Evolutionary conservation across 2,329 filamentous ascomycete genomes (phyloP), one percentile per base, ranked within the genome.

Genomic region (Leptographium flavum): DNA sequence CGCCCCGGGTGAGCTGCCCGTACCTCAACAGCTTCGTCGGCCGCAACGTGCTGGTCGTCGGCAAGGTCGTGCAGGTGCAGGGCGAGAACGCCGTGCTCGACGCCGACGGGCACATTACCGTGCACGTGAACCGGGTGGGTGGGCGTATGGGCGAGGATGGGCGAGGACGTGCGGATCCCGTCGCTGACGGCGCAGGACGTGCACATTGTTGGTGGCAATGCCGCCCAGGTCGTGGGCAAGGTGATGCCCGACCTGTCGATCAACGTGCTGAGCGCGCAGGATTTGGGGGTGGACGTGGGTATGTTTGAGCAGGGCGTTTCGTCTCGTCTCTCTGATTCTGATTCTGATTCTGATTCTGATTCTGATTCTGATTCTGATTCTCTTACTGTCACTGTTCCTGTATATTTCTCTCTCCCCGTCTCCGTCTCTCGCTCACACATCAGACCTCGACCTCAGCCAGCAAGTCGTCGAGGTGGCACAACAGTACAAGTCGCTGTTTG

Each of bases 81-180:
- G 88, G 88, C 53, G 84, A 92, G 43, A 74, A 76, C 42, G 90
- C 87, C 0, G 77, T 79, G 6, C 74, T 96, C 27, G 87, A 94
- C 47, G 81, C 86, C 6, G 81, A 79, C 23, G 90, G 90, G 0
- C 73, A 78, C 21, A 75, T 95, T 23, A 84, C 79, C 1, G 70
- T 87, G 2, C 66, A 82, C 17, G 61, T 96, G 52, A 87, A 85
- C 58, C 71, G 81, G 42, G 83, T 87, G 66, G 49, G 72, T 52
- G 10, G 14, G 8, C 5, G 21, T 4, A 33, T 1, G 14, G 14
- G 40, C 25, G 14, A 17, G 14, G 4, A n/a, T 15, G 15, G 9
- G 9, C 3, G 7, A 6, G n/a, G n/a, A 17, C 8, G 3, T 15
- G 4, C 11, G 14, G 8, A 19, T 3, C 10, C 40, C 35, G 28